Evolutionary conservation across 139 green algal species (phyloP).

Genomic region (Chlorella ohadii): DNA sequence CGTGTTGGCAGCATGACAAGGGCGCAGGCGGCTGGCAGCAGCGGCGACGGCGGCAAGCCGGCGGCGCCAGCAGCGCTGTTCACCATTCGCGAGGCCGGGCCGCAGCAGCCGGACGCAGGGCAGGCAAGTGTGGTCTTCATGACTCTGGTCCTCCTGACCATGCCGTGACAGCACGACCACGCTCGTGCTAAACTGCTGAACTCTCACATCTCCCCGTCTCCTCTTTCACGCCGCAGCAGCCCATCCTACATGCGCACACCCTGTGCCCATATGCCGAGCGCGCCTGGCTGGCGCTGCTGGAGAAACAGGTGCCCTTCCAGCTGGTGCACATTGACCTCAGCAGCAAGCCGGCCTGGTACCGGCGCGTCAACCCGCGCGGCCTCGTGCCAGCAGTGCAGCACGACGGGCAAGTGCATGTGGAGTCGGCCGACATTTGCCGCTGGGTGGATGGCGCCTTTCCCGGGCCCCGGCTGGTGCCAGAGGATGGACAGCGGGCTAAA

Average conservation of each 20-base stretch:
- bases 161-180: too few species aligned
- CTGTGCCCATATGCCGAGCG: conserved; percentile 76
- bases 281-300: conserved; percentile 61
- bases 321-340: conserved; percentile 73
- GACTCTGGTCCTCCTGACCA: too few species aligned
- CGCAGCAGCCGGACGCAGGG: too few species aligned
- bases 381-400: conserved; percentile 69
- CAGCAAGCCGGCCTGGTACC: conserved; percentile 67
- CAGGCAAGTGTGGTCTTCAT: too few species aligned
- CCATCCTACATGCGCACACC: conserved; percentile 67
- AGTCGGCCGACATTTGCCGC: conserved; percentile 26
- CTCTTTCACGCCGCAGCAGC: background rate
- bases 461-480: conserved; percentile 34
- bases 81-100: too few species aligned
- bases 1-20: too few species aligned
- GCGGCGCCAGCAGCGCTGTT: too few species aligned
- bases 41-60: too few species aligned
- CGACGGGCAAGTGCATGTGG: background rate
- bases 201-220: background rate
- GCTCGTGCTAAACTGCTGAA: too few species aligned
- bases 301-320: conserved; percentile 59
- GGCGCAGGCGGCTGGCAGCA: too few species aligned
- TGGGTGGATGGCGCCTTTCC: background rate
- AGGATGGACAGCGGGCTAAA: background rate
- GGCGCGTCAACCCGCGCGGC: conserved; percentile 44